Base-by-base conservation (phyloP, 306 rosid species). In the Gastrolobium villosum region DNA sequence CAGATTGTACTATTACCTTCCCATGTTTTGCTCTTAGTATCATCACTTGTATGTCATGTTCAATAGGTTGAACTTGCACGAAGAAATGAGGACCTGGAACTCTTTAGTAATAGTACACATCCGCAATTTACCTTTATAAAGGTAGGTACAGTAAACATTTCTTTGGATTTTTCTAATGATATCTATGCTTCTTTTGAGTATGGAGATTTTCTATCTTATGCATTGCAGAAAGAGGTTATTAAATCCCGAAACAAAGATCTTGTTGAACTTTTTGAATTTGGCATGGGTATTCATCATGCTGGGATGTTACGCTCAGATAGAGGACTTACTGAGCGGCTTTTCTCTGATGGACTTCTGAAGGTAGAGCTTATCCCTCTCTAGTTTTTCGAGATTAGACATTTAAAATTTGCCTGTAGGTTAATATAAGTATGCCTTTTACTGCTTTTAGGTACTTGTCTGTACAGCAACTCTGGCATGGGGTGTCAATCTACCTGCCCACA, bases 391-490 rank as follows among this genome's bases (percentile, higher is more conserved):
- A 70, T 50, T 43, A 30, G 67, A 39, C 10, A 72, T 67, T 66
- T 54, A 15, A 57, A 41, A 72, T 11, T 63, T 71, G 56, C 26
- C 1, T 14, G 43, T 35, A 32, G 48, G 56, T 72, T 75, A 78
- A 66, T 66, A 28, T 57, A 70, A 46, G 72, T 40, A n/a, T 60
- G 61, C 79, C 28, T 43, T 82, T 66, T 62, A 56, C 78, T 83
- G 50, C 61, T 81, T 72, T 80, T 64, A 94, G 98, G 98, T 92
- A 49, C 99, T 94, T 81, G 99, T 94, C 77, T 94, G 97, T 83
- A 94, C 99, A 13, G 99, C 97, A 84, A 94, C 97, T 50, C 78
- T 94, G 91, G 99, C 99, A 63, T 94, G 99, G 99, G 99, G 99
- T 67, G 99, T 94, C 78, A 94, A 94, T 85, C 90, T 94, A 55